Percentiles rank a stretch among this genome's conserved stretches.
Evolutionary conservation across 1,284 basidiomycete species (phyloP).

Genomic region (Cutaneotrichosporon curvatum): DNA sequence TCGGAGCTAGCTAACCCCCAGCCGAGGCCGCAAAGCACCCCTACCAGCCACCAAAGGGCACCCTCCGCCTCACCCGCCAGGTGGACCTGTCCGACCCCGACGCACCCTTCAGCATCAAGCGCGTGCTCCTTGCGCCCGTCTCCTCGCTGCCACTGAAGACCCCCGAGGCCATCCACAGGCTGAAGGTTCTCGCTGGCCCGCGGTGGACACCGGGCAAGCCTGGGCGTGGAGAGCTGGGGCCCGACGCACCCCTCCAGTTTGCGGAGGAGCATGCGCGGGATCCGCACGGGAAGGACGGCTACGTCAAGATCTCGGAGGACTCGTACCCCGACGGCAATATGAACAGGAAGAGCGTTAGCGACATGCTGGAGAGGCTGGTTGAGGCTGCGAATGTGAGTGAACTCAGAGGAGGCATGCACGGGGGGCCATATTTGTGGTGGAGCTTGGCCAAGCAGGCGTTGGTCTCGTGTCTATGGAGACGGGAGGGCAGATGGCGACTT

Average conservation of each 20-base stretch:
- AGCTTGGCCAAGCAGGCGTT: too few relatives aligned
- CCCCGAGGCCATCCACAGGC: slow-evolving; percentile 61
- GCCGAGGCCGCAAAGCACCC: slow-evolving; percentile 54
- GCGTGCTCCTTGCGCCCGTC: slow-evolving; percentile 64
- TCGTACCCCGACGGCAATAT: slow-evolving; percentile 65
- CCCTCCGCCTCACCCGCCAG: slow-evolving; percentile 63
- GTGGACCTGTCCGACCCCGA: slow-evolving; percentile 63
- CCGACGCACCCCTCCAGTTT: slow-evolving; percentile 36
- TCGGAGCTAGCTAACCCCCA: slow-evolving; percentile 42
- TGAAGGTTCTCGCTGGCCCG: slow-evolving; percentile 72
- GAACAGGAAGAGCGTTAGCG: slow-evolving; percentile 82
- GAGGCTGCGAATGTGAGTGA: slow-evolving; percentile 63
- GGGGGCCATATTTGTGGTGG: not conserved
- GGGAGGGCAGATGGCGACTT: too few relatives aligned
- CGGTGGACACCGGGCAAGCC: slow-evolving; percentile 71
- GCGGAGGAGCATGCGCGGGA: not conserved
- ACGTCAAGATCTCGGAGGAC: slow-evolving; percentile 77
- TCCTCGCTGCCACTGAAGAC: slow-evolving; percentile 59
- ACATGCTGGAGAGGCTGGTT: slow-evolving; percentile 64
- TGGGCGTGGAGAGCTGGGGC: slow-evolving; percentile 21
- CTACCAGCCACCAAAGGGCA: slow-evolving; percentile 57
- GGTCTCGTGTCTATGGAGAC: too few relatives aligned
- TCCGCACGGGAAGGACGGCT: slow-evolving; percentile 57
- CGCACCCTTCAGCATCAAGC: slow-evolving; percentile 61
- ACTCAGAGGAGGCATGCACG: not conserved